Conservation (phyloP, 805 yeast genomes). For the Candida taoyuanica region DNA sequence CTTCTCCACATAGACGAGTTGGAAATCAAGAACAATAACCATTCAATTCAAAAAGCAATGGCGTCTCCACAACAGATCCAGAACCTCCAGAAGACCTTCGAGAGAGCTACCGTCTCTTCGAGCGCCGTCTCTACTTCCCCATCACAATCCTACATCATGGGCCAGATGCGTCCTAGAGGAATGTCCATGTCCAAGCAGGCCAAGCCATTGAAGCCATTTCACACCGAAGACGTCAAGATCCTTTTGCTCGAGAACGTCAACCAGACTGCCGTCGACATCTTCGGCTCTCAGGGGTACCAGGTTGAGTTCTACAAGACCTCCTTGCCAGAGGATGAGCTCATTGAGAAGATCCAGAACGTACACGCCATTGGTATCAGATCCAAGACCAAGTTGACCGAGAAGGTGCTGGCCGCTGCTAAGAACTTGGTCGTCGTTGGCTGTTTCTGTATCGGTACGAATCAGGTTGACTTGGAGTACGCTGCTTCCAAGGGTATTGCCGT, state of each 20-base stretch:
- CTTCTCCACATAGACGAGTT: not conserved
- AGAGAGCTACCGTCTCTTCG: slow-evolving; percentile 53
- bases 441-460: slow-evolving; percentile 99
- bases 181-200: slow-evolving; percentile 42
- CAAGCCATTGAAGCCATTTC: slow-evolving; percentile 86
- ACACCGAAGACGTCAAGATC: slow-evolving; percentile 92
- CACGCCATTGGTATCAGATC: slow-evolving; percentile 99
- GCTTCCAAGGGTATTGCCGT: slow-evolving; percentile 93
- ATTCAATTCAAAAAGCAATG: slow-evolving; percentile 35
- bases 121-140: slow-evolving; percentile 83
- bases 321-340: slow-evolving; percentile 86
- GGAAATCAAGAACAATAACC: not conserved
- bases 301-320: slow-evolving; percentile 91
- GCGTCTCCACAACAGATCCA: slow-evolving; percentile 64
- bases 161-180: slow-evolving; percentile 42
- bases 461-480: slow-evolving; percentile 89
- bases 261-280: slow-evolving; percentile 82
- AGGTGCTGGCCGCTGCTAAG: slow-evolving; percentile 77
- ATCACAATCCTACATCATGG: slow-evolving; percentile 56
- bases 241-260: slow-evolving; percentile 90
- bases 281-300: slow-evolving; percentile 90
- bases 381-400: slow-evolving; percentile 82
- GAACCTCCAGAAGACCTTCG: slow-evolving; percentile 49
- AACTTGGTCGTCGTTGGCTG: slow-evolving; percentile 91
- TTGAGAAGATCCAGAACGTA: slow-evolving; percentile 87